These are phyloP conservation scores for Neofusicoccum ribis DNA, from an alignment of 2,329 filamentous ascomycete species.

Conservation along the genomic window DNA sequence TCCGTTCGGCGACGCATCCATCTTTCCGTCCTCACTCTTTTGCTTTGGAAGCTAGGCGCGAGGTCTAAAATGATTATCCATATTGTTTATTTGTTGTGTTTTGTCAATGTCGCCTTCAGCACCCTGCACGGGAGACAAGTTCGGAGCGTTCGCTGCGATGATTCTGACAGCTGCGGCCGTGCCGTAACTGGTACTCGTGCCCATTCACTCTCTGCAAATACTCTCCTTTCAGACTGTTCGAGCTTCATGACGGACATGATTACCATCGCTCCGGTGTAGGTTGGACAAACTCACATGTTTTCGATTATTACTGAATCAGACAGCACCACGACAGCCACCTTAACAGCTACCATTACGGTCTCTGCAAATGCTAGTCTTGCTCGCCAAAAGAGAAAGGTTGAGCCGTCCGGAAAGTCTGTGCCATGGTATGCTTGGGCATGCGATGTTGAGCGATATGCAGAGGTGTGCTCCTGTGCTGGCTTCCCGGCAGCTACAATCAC, in stretches of 20 bases:
- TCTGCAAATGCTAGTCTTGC: not conserved
- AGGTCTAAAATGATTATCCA: not conserved
- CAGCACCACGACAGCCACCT: not conserved
- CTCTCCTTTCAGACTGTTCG: not conserved
- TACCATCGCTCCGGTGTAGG: not conserved
- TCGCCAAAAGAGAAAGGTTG: not conserved
- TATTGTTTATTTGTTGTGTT: not conserved
- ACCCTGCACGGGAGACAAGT: not conserved
- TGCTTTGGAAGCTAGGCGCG: too few species aligned
- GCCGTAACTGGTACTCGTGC: not conserved
- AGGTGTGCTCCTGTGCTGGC: slow-evolving; percentile 19
- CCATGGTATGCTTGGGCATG: slow-evolving; percentile 15
- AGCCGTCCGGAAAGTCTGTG: not conserved
- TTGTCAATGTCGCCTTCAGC: not conserved
- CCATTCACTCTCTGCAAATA: not conserved
- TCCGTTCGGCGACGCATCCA: not conserved
- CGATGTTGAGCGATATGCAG: slow-evolving; percentile 13
- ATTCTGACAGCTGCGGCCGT: not conserved
- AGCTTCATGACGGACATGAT: slow-evolving; percentile 18
- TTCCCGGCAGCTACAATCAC: slow-evolving; percentile 6
- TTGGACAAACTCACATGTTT: not conserved
- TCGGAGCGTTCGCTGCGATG: not conserved
- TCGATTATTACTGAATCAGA: not conserved
- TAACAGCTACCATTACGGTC: not conserved
- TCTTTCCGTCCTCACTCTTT: not conserved